A percentile compares a stretch with the other conserved stretches of the same genome.
phyloP scores from a whole-genome alignment of 2,329 filamentous ascomycete genomes.

The Trichoderma asperellum region DNA sequence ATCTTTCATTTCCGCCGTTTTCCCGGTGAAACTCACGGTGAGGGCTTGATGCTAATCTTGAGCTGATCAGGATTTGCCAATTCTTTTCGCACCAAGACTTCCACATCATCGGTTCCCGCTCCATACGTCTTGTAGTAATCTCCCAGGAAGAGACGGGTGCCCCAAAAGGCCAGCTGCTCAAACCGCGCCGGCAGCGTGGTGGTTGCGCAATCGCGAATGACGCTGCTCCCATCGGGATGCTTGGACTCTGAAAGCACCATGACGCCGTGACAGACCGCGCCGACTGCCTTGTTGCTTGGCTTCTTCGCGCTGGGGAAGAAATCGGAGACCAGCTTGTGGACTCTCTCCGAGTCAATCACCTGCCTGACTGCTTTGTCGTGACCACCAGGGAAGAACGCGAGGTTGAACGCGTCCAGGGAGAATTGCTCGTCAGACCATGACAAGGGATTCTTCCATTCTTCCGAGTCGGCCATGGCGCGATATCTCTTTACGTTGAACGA shows the following conservation, averaged over 20 bases:
- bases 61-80: slow-evolving; percentile 51
- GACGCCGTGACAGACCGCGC: slow-evolving; percentile 58
- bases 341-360: slow-evolving; percentile 52
- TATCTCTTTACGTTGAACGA: slow-evolving; percentile 48
- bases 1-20: not conserved
- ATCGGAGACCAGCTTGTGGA: slow-evolving; percentile 49
- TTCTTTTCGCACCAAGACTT: slow-evolving; percentile 50
- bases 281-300: slow-evolving; percentile 49
- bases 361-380: slow-evolving; percentile 58
- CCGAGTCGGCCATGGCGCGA: slow-evolving; percentile 47
- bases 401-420: slow-evolving; percentile 49
- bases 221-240: slow-evolving; percentile 47
- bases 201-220: slow-evolving; percentile 52
- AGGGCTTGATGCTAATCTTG: slow-evolving; percentile 47
- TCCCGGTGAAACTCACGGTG: slow-evolving; percentile 44
- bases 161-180: slow-evolving; percentile 54
- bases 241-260: slow-evolving; percentile 53
- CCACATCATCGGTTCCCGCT: slow-evolving; percentile 53
- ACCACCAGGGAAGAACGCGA: slow-evolving; percentile 56
- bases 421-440: slow-evolving; percentile 52
- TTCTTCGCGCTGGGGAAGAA: slow-evolving; percentile 55
- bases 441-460: slow-evolving; percentile 48
- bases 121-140: slow-evolving; percentile 63
- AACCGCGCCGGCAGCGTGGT: slow-evolving; percentile 54
- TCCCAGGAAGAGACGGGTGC: slow-evolving; percentile 53